These are phyloP conservation scores for Xylaria intraflava DNA, from an alignment of 495 filamentous ascomycete species.

Conservation along the genomic window DNA sequence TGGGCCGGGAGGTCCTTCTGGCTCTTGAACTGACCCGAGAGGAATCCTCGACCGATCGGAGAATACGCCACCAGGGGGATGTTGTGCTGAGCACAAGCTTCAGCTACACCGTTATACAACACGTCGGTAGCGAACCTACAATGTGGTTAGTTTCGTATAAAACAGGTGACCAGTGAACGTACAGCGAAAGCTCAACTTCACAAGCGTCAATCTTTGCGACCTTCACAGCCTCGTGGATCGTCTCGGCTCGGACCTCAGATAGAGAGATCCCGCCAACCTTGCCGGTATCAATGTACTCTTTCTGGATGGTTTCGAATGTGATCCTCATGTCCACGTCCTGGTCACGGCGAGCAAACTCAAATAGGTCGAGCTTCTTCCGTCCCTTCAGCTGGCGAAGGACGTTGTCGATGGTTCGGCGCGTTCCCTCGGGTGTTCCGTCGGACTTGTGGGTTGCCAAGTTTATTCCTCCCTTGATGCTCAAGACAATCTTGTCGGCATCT, in stretches of 20 bases:
- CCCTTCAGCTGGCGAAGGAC: slow-evolving; percentile 56
- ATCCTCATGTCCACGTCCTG: slow-evolving; percentile 43
- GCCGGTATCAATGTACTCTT: slow-evolving; percentile 63
- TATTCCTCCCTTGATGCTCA: slow-evolving; percentile 58
- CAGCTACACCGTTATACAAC: slow-evolving; percentile 66
- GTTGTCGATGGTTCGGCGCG: slow-evolving; percentile 62
- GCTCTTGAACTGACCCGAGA: slow-evolving; percentile 57
- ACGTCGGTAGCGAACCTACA: slow-evolving; percentile 15
- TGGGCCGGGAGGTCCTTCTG: slow-evolving; percentile 54
- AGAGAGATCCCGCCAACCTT: slow-evolving; percentile 75
- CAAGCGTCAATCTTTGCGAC: slow-evolving; percentile 64
- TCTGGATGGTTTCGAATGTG: slow-evolving; percentile 47
- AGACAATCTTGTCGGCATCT: slow-evolving; percentile 57
- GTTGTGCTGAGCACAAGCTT: slow-evolving; percentile 60
- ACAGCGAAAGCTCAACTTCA: slow-evolving; percentile 76
- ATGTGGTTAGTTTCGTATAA: slow-evolving; percentile 55
- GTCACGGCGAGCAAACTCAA: slow-evolving; percentile 70
- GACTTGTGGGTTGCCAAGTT: slow-evolving; percentile 30
- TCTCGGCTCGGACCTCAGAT: slow-evolving; percentile 67
- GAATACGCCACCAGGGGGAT: slow-evolving; percentile 67
- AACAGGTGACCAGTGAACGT: slow-evolving; percentile 49
- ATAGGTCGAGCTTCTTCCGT: slow-evolving; percentile 77
- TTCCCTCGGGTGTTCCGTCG: slow-evolving; percentile 56
- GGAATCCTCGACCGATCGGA: slow-evolving; percentile 20
- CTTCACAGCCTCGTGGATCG: slow-evolving; percentile 66